phyloP scores from a whole-genome alignment of 768 basidiomycete genomes.

The Suillus americanus region DNA sequence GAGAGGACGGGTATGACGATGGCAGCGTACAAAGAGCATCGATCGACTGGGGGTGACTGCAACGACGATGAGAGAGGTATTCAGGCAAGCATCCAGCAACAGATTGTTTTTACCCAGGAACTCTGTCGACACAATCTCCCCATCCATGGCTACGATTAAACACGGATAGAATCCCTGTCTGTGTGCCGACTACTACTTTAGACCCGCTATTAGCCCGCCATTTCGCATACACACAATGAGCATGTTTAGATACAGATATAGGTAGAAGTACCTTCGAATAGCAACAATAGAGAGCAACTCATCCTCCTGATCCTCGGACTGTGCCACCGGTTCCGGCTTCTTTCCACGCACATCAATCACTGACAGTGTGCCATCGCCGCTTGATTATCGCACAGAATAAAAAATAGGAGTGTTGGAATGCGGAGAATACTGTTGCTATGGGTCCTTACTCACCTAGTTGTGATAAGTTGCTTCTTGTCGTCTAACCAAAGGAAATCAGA shows the following conservation, averaged over 20 bases:
- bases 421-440: background rate
- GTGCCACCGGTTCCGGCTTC: constrained; percentile 71
- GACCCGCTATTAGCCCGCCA: constrained; percentile 45
- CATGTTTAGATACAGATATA: background rate
- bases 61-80: constrained; percentile 14
- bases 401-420: background rate
- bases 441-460: constrained; percentile 67
- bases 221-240: background rate
- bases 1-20: constrained; percentile 54
- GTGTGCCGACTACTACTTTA: constrained; percentile 87
- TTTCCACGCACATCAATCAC: constrained; percentile 89
- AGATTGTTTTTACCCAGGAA: constrained; percentile 66
- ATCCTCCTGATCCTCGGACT: constrained; percentile 96
- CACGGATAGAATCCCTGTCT: constrained; percentile 84
- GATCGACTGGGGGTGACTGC: constrained; percentile 86
- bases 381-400: constrained; percentile 29
- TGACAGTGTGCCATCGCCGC: constrained; percentile 91
- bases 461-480: constrained; percentile 81
- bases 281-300: constrained; percentile 84
- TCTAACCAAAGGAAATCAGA: constrained; percentile 87
- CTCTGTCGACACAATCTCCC: constrained; percentile 89
- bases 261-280: constrained; percentile 69
- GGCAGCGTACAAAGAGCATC: constrained; percentile 83
- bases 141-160: constrained; percentile 88
- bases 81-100: background rate